Evolutionary conservation across 2,329 filamentous ascomycete genomes (phyloP).

Genomic region (Ceratocystis cubensis): DNA sequence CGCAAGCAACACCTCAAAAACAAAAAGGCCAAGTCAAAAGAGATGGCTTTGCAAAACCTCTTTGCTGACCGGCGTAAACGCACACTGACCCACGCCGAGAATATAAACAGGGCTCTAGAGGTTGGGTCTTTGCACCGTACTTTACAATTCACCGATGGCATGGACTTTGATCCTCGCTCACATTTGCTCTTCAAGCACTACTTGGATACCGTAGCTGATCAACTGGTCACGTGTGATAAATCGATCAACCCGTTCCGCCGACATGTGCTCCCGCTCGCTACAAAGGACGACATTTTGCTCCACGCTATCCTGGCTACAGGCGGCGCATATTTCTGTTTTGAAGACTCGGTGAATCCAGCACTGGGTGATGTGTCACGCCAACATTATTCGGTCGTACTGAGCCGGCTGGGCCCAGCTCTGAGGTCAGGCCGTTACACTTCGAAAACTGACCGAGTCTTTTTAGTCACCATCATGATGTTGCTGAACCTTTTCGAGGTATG

Average conservation of each 20-base stretch:
- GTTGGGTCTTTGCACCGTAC: constrained; percentile 3
- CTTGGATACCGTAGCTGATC: constrained; percentile 17
- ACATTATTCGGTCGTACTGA: constrained; percentile 16
- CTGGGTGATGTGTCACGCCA: constrained; percentile 14
- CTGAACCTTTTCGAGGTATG: constrained; percentile 19
- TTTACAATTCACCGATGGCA: constrained; percentile 4
- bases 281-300: constrained; percentile 17
- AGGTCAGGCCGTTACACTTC: constrained; percentile 6
- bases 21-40: constrained; percentile 5
- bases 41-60: not conserved
- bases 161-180: constrained; percentile 14
- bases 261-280: constrained; percentile 14
- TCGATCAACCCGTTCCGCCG: constrained; percentile 13
- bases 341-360: constrained; percentile 9
- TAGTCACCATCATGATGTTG: constrained; percentile 18
- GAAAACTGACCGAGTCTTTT: constrained; percentile 13
- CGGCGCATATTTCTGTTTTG: constrained; percentile 19
- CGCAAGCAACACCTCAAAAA: not conserved
- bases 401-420: constrained; percentile 11
- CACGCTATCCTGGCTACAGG: constrained; percentile 19
- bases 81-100: not conserved
- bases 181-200: constrained; percentile 21
- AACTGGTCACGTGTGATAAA: constrained; percentile 13
- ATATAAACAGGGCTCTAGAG: not conserved
- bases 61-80: not conserved